Evolutionary conservation across 1,139 yeast genomes (phyloP), one percentile per base, ranked within the genome.

Genomic region (Candida labiduridarum): DNA sequence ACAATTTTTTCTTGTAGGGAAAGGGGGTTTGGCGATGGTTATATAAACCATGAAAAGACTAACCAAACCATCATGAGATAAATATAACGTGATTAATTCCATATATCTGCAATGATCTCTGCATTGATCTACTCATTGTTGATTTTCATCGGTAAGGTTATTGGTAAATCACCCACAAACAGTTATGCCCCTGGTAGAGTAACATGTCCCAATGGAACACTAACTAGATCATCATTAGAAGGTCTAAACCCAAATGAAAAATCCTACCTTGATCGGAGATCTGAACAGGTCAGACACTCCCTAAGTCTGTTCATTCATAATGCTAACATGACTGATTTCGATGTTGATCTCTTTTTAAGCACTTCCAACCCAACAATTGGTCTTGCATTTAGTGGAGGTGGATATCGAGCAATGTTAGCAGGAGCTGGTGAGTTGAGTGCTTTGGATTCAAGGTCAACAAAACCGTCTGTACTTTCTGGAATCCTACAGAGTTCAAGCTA

Each of bases 391-490:
- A 83, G 92, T 8, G 97, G 97, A 39, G 97, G 97, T 62, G 96
- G 97, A 2, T 90, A 89, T 68, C 79, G 97, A 52, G 96, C 97
- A 46, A 88, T 89, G 96, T 69, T 90, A 41, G 69, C 78, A 49
- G 97, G 96, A n/a, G 96, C 96, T 2, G 97, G 97, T 41, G 84
- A 87, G 66, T 68, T 90, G 41, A 74, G 92, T 11, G 97, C 94
- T 1, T 68, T 89, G 52, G 97, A 91, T 65, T 79, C 81, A 59
- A 77, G 97, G 60, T 86, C 95, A 8, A 68, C 64, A 1, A 82
- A 81, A 45, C 72, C 72, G 27, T 79, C 80, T 3, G 52, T 54
- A 8, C 61, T 74, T 45, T 71, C 74, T 2, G 79, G 79, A 0
- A 56, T 74, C 22, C 59, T 74, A 33, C 78, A 74, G 52, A 59